Conservation (phyloP, 2,329 filamentous ascomycete species). For the Hypoxylon sp. region DNA sequence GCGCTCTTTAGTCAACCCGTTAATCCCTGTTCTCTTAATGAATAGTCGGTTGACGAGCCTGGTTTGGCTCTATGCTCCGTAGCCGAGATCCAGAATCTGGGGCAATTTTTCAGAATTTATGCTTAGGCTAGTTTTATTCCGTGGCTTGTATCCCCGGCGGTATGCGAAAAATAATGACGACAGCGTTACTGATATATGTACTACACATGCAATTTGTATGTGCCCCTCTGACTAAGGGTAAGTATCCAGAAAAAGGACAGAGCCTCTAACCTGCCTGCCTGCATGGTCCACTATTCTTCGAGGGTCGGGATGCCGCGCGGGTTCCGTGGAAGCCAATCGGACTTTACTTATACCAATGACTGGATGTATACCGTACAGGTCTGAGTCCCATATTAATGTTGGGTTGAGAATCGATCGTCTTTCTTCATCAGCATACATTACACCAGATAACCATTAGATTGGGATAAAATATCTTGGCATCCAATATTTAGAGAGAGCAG, state of each 20-base stretch:
- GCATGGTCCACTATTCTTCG: not conserved
- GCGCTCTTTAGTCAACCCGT: slow-evolving; percentile 21
- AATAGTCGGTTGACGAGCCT: slow-evolving; percentile 19
- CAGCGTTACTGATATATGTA: slow-evolving; percentile 5
- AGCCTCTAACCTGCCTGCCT: not conserved
- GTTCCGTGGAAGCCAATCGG: not conserved
- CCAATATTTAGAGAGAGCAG: not conserved
- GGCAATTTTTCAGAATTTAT: slow-evolving; percentile 2
- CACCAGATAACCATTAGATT: not conserved
- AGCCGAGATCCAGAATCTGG: slow-evolving; percentile 34
- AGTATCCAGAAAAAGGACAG: not conserved
- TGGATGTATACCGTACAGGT: not conserved
- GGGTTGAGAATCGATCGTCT: not conserved
- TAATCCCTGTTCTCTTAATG: slow-evolving; percentile 27
- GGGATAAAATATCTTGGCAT: slow-evolving; percentile 11
- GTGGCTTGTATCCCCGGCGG: not conserved
- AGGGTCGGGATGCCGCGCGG: not conserved
- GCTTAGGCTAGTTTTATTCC: slow-evolving; percentile 4
- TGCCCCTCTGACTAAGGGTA: not conserved
- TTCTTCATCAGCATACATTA: not conserved
- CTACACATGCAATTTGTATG: not conserved
- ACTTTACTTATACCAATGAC: not conserved
- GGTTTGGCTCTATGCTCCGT: slow-evolving; percentile 23
- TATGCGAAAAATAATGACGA: slow-evolving; percentile 22
- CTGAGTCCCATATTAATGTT: not conserved